These are phyloP conservation scores for Psilocybe mexicana DNA, from an alignment of 1,284 basidiomycete species.

Conservation along the genomic window DNA sequence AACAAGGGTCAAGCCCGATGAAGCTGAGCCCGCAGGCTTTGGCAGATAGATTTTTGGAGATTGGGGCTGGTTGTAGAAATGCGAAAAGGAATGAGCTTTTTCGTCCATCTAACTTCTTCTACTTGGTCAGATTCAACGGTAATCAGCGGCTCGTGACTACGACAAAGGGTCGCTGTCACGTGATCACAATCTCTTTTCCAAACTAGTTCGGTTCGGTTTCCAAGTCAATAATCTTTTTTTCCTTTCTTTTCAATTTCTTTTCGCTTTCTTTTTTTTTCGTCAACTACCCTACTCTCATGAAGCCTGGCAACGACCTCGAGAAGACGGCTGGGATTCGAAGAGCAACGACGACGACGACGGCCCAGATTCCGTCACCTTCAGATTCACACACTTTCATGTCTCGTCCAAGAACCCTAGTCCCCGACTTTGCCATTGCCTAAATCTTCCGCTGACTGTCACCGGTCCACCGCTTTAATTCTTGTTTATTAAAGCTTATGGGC, in stretches of 20 bases:
- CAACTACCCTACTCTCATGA: conserved; percentile 3
- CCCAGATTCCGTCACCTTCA: not conserved
- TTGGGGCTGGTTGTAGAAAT: conserved; percentile 27
- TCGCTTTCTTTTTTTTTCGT: not conserved
- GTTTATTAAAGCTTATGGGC: not conserved
- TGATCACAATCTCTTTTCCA: not conserved
- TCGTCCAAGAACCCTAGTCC: not conserved
- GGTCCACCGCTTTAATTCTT: not conserved
- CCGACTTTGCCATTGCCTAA: not conserved
- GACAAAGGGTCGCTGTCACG: conserved; percentile 2
- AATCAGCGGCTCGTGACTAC: conserved; percentile 24
- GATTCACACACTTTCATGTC: not conserved
- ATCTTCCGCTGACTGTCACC: conserved; percentile 7
- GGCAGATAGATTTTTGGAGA: conserved; percentile 28
- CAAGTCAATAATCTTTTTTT: conserved; percentile 2
- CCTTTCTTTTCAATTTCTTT: not conserved
- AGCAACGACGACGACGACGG: not conserved
- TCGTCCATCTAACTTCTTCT: conserved; percentile 33
- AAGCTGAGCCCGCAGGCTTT: conserved; percentile 25
- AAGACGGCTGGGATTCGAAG: conserved; percentile 3
- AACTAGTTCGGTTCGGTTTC: conserved; percentile 16
- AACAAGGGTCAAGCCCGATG: conserved; percentile 47
- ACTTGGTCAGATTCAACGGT: conserved; percentile 22
- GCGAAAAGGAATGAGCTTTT: conserved; percentile 31
- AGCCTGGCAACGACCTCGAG: conserved; percentile 3